Evolutionary conservation across 2,329 filamentous ascomycete genomes (phyloP).

Genomic region (Cercospora nicotianae): DNA sequence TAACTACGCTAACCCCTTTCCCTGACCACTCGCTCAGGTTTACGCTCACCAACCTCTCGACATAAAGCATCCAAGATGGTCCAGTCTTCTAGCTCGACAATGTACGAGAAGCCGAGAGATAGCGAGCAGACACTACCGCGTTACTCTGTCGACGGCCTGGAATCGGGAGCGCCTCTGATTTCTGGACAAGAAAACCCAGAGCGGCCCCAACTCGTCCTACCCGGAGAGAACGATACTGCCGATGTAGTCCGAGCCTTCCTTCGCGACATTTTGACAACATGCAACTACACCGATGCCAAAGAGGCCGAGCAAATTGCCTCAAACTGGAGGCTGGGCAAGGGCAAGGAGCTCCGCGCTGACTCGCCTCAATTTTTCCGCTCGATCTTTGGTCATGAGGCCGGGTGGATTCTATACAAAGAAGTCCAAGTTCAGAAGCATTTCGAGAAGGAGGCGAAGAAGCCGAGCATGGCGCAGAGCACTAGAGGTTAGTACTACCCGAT

Average conservation of each 20-base stretch:
- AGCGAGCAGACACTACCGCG: neutral
- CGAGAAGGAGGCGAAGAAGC: neutral
- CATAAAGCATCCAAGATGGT: neutral
- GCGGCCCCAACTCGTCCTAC: neutral
- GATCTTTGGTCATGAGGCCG: conserved; percentile 22
- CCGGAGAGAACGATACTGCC: neutral
- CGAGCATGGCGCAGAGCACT: neutral
- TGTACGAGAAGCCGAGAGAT: neutral
- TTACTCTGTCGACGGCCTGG: neutral
- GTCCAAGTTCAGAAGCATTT: conserved; percentile 6
- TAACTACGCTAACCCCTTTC: neutral
- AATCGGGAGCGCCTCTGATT: neutral
- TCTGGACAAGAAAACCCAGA: neutral
- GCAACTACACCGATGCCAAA: neutral
- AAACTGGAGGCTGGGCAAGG: conserved; percentile 24
- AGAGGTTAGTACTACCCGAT: neutral
- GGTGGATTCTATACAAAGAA: conserved; percentile 19
- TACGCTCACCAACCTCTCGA: neutral
- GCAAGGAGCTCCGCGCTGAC: conserved; percentile 22
- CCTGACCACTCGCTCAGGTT: neutral
- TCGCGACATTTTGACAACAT: neutral
- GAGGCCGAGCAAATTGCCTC: conserved; percentile 17
- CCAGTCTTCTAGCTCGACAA: neutral
- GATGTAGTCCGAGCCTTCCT: neutral
- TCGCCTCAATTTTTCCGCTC: conserved; percentile 19